Base-by-base conservation (phyloP, 208 protist genomes). In the Leishmania tropica region DNA sequence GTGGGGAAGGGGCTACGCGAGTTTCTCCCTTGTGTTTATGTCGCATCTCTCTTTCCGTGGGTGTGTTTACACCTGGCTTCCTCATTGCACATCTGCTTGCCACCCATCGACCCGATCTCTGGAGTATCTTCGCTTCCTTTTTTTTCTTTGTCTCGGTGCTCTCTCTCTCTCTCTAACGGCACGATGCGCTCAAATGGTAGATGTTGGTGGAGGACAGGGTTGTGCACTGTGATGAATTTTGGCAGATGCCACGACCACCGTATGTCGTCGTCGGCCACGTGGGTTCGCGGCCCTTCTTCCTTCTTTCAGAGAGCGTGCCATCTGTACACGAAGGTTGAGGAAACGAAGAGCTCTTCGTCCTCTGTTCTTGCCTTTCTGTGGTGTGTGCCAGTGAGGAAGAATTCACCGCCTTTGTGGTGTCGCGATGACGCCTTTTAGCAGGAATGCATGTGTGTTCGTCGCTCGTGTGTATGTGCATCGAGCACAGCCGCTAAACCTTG, bases 91-190 rank as follows among this genome's bases (percentile, higher is more conserved):
- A n/a, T 31, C 56, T 31, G 56, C 13, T 6, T 15, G 1, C 8
- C 4, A 11, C 24, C 3, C 24, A 3, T 62, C 56, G 0, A 2
- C 24, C 3, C 24, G 3, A 45, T 56, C 28, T 58, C 28, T 3
- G 45, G 15, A 17, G 15, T 11, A 24, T 7, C 0, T 5, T n/a
- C 13, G 67, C 48, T 75, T 45, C 53, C 35, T 81, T 37, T 81
- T 85, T 85, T 65, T 73, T 67, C n/a, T 40, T 31, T 35, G 2
- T 47, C 45, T 47, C 45, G 45, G 45, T 47, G 58, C 58, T 28
- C 8, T 58, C 54, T 19, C 58, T 19, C 58, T 10, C 6, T 28
- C 28, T 17, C 10, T 28, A 17, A 8, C n/a, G 58, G 6, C 19
- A 31, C 58, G 5, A 73, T 71, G 15, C 6, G 51, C n/a, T 81